These are phyloP conservation scores for Datura wrightii DNA, from an alignment of 257 asterid species.

Conservation along the genomic window DNA sequence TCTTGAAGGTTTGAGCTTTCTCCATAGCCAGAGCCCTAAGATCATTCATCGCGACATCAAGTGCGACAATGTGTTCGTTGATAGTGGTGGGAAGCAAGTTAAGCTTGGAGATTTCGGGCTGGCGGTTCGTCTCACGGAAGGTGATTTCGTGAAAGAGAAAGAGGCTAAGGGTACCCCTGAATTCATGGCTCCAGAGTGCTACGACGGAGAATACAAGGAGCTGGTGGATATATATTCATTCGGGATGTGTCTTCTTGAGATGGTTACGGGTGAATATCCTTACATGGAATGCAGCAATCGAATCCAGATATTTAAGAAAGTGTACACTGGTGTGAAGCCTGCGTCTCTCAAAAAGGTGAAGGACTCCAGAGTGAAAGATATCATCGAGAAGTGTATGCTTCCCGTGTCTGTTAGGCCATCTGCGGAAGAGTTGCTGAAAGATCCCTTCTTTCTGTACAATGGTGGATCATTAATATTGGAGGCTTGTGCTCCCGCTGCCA, in stretches of 20 bases:
- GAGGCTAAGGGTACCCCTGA: conserved; percentile 43
- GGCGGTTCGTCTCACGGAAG: conserved; percentile 28
- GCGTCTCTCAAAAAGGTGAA: neutral
- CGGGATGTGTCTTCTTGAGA: conserved; percentile 48
- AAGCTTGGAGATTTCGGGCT: conserved; percentile 49
- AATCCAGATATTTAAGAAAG: conserved; percentile 50
- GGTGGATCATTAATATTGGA: neutral
- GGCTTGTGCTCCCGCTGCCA: no score
- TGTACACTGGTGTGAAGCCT: neutral
- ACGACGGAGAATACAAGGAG: conserved; percentile 50
- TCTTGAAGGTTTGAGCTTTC: conserved; percentile 40
- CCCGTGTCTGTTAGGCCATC: neutral
- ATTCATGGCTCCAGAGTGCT: conserved; percentile 53
- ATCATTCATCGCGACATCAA: conserved; percentile 47
- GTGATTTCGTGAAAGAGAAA: neutral
- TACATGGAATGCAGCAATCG: conserved; percentile 50
- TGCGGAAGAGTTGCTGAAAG: neutral
- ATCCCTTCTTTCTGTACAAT: neutral
- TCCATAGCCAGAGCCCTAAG: conserved; percentile 38
- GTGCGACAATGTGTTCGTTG: conserved; percentile 45
- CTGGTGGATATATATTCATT: conserved; percentile 54
- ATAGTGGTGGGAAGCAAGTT: conserved; percentile 31
- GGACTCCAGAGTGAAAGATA: no score
- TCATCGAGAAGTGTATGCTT: neutral
- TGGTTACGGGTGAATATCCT: conserved; percentile 48